Conservation (phyloP, 108 stramenopile species). For the Bacterosira constricta region DNA sequence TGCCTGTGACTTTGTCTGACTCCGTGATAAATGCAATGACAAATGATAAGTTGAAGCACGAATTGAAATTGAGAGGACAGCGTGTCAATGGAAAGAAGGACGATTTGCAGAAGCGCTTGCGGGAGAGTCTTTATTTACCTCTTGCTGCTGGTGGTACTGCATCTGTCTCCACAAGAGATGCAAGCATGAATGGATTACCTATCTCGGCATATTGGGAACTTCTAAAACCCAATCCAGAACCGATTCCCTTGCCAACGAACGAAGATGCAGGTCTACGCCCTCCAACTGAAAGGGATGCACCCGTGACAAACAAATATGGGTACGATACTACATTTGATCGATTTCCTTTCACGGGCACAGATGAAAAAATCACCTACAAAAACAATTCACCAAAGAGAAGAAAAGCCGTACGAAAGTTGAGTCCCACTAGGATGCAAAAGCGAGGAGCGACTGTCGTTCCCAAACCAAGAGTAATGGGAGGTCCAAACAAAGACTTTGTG, state of each 20-base stretch:
- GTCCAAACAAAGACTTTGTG: background rate
- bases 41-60: background rate
- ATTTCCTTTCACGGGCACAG: conserved; percentile 11
- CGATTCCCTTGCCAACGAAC: conserved; percentile 10
- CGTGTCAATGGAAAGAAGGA: background rate
- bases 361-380: conserved; percentile 1
- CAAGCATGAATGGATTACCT: conserved; percentile 12
- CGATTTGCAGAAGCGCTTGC: background rate
- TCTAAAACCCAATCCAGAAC: background rate
- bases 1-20: background rate
- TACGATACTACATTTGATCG: conserved; percentile 8
- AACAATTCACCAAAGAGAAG: too few relatives aligned
- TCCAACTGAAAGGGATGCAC: conserved; percentile 19
- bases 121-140: background rate
- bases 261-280: conserved; percentile 17
- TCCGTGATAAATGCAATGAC: background rate
- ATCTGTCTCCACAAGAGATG: too few relatives aligned
- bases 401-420: conserved; percentile 2
- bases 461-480: background rate
- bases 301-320: background rate
- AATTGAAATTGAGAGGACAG: background rate
- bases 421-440: background rate
- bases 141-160: too few relatives aligned
- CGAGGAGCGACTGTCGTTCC: background rate
- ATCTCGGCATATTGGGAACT: conserved; percentile 16